phyloP scores from a whole-genome alignment of 768 basidiomycete species.

The Lactarius hengduanensis region DNA sequence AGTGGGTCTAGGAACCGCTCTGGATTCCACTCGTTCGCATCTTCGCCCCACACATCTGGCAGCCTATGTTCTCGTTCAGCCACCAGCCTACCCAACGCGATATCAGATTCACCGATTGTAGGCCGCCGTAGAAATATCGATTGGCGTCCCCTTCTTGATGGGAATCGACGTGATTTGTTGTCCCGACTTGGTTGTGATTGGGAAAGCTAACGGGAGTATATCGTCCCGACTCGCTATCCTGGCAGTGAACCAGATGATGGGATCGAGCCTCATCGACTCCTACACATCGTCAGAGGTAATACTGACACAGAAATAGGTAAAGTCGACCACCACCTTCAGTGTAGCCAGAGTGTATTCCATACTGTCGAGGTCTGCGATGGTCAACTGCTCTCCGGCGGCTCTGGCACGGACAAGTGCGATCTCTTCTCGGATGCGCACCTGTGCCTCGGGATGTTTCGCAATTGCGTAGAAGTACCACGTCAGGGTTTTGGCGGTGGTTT shows the following conservation, averaged over 20 bases:
- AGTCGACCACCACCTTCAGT: conserved; percentile 11
- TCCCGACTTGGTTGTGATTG: conserved; percentile 16
- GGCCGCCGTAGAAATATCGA: background rate
- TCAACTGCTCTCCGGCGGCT: background rate
- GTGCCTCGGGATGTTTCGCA: conserved; percentile 4
- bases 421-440: conserved; percentile 25
- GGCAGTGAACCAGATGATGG: background rate
- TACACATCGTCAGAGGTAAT: background rate
- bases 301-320: background rate
- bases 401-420: conserved; percentile 3
- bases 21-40: conserved; percentile 17
- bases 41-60: conserved; percentile 10
- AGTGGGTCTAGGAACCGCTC: conserved; percentile 13
- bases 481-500: background rate
- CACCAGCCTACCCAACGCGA: background rate
- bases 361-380: conserved; percentile 1
- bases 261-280: conserved; percentile 3
- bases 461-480: conserved; percentile 4
- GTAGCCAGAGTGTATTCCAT: background rate
- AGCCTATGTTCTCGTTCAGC: background rate
- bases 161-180: conserved; percentile 14
- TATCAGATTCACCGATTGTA: conserved; percentile 14
- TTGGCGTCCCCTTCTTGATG: conserved; percentile 11
- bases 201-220: conserved; percentile 8
- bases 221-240: conserved; percentile 9